These are phyloP conservation scores for Pulveroboletus ravenelii DNA, from an alignment of 768 basidiomycete species.

Conservation along the genomic window DNA sequence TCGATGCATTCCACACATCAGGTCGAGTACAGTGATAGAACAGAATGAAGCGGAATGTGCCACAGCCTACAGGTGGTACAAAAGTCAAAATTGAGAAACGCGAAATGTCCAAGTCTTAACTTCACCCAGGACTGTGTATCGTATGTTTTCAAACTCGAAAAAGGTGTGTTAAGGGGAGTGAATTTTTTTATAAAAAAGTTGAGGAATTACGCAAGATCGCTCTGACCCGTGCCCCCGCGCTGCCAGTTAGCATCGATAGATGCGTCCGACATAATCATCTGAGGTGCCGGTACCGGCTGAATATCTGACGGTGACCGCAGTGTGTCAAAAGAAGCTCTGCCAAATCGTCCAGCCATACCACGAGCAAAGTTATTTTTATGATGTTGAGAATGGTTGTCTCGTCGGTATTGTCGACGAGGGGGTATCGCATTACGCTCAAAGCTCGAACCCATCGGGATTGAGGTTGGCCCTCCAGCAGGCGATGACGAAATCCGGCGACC, in stretches of 20 bases:
- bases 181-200: not conserved
- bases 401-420: slow-evolving; percentile 30
- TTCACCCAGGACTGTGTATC: not conserved
- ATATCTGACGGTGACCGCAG: slow-evolving; percentile 17
- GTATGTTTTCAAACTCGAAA: slow-evolving; percentile 1
- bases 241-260: slow-evolving; percentile 19
- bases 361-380: slow-evolving; percentile 25
- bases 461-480: slow-evolving; percentile 12
- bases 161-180: not conserved
- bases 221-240: slow-evolving; percentile 12
- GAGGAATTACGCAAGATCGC: slow-evolving; percentile 2
- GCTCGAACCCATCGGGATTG: slow-evolving; percentile 10
- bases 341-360: slow-evolving; percentile 17
- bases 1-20: not conserved
- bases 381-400: slow-evolving; percentile 26
- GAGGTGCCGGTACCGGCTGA: slow-evolving; percentile 8
- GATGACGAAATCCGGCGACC: slow-evolving; percentile 15
- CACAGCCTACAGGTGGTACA: not conserved
- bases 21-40: not conserved
- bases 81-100: not conserved
- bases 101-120: not conserved
- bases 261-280: slow-evolving; percentile 7
- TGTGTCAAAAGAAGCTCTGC: slow-evolving; percentile 14
- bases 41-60: not conserved
- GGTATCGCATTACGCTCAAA: slow-evolving; percentile 24